phyloP scores from a whole-genome alignment of 805 yeast species.

The Brettanomyces nanus region DNA sequence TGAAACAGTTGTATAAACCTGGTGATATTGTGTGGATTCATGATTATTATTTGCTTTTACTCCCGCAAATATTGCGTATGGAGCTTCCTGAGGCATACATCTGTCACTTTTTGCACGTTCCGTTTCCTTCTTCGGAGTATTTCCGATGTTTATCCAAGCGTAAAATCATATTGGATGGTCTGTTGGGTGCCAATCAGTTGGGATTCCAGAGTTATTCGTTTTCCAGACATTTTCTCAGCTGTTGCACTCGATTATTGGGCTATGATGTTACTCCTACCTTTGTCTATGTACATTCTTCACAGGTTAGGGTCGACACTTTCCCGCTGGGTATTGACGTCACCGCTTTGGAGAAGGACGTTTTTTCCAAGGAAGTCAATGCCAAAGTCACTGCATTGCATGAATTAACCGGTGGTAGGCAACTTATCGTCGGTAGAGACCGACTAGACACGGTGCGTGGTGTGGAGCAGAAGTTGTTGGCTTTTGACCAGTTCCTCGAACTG shows the following conservation, averaged over 20 bases:
- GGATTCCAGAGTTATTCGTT: slow-evolving; percentile 84
- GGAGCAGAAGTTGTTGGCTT: slow-evolving; percentile 85
- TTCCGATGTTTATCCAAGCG: slow-evolving; percentile 85
- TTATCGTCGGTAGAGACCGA: slow-evolving; percentile 91
- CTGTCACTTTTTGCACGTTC: slow-evolving; percentile 77
- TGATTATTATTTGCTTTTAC: slow-evolving; percentile 73
- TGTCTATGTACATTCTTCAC: slow-evolving; percentile 65
- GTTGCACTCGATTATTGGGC: slow-evolving; percentile 83
- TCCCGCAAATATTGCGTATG: slow-evolving; percentile 80
- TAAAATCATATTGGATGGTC: slow-evolving; percentile 74
- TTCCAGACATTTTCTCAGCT: slow-evolving; percentile 83
- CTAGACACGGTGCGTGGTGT: slow-evolving; percentile 90
- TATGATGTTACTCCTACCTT: slow-evolving; percentile 55
- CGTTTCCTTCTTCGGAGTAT: slow-evolving; percentile 94
- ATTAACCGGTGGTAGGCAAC: slow-evolving; percentile 56
- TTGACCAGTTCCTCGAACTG: slow-evolving; percentile 78
- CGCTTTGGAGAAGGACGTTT: slow-evolving; percentile 57
- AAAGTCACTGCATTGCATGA: slow-evolving; percentile 59
- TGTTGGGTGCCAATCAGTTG: slow-evolving; percentile 81
- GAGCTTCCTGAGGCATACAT: slow-evolving; percentile 64
- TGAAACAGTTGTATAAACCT: slow-evolving; percentile 63
- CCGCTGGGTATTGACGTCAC: slow-evolving; percentile 88
- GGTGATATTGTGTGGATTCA: slow-evolving; percentile 94
- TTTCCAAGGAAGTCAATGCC: slow-evolving; percentile 40
- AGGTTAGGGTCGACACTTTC: slow-evolving; percentile 61